phyloP scores from a whole-genome alignment of 2,329 filamentous ascomycete species.

The Zymoseptoria pseudotritici region DNA sequence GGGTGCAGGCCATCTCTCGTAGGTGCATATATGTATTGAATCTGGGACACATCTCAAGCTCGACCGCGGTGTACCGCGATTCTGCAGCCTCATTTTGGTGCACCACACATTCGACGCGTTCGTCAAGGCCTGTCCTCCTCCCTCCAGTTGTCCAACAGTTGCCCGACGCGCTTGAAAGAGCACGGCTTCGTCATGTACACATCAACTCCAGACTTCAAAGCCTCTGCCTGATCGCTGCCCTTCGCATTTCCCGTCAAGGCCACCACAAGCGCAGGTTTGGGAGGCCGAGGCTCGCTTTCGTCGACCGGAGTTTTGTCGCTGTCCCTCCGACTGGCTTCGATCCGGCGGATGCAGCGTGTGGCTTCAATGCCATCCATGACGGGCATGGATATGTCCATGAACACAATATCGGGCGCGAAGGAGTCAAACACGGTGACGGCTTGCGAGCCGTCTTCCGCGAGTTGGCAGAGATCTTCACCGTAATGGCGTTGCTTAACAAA shows the following conservation, averaged over 20 bases:
- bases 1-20: neutral
- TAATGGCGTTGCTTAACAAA: conserved; percentile 24
- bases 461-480: conserved; percentile 26
- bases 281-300: neutral
- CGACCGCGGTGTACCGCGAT: neutral
- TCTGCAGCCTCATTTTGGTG: neutral
- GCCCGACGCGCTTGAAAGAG: conserved; percentile 21
- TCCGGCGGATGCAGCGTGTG: conserved; percentile 22
- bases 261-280: conserved; percentile 16
- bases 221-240: conserved; percentile 20
- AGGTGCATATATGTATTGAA: neutral
- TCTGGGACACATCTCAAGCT: neutral
- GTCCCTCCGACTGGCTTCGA: conserved; percentile 17
- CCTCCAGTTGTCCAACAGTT: conserved; percentile 13
- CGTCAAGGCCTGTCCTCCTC: neutral
- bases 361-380: conserved; percentile 29
- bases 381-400: conserved; percentile 40
- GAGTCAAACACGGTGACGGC: conserved; percentile 38
- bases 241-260: conserved; percentile 29
- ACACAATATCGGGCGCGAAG: conserved; percentile 38
- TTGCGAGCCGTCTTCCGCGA: conserved; percentile 40
- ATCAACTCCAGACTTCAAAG: conserved; percentile 25
- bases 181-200: conserved; percentile 30
- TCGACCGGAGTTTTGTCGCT: neutral
- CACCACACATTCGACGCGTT: neutral